phyloP scores from a whole-genome alignment of 129 eudicot genomes.

The Scalesia atractyloides region DNA sequence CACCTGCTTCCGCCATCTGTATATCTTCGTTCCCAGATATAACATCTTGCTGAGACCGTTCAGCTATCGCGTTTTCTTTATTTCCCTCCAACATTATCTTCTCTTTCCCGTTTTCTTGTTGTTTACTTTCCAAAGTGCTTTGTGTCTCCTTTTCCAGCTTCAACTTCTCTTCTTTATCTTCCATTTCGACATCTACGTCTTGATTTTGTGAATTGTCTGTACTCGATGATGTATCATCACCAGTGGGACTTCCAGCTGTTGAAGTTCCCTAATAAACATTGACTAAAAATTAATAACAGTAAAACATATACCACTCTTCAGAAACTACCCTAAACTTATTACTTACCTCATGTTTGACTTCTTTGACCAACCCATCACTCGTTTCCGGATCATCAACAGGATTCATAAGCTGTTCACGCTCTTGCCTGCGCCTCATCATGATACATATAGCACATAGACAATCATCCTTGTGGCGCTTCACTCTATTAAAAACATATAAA shows the following conservation, averaged over 20 bases:
- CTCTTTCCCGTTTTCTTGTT: constrained; percentile 37
- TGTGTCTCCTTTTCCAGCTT: constrained; percentile 47
- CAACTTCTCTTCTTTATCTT: constrained; percentile 52
- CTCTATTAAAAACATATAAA: constrained; percentile 36
- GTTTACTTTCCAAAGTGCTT: constrained; percentile 34
- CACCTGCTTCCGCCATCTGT: constrained; percentile 42
- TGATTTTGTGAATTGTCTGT: constrained; percentile 64
- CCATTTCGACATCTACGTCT: constrained; percentile 56
- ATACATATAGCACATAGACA: constrained; percentile 95
- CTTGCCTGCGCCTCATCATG: constrained; percentile 96
- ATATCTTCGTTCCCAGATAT: constrained; percentile 37
- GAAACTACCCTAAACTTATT: not conserved
- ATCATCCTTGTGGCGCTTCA: constrained; percentile 90
- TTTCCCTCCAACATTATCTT: constrained; percentile 21
- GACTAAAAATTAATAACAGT: constrained; percentile 2
- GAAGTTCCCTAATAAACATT: constrained; percentile 52
- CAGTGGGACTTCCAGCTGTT: constrained; percentile 60
- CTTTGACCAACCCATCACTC: constrained; percentile 55
- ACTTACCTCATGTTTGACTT: constrained; percentile 60
- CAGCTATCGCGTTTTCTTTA: constrained; percentile 45
- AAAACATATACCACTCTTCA: not conserved
- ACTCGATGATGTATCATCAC: constrained; percentile 69
- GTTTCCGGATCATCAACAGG: constrained; percentile 51
- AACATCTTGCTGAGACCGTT: constrained; percentile 40
- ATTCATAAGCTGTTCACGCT: constrained; percentile 67